Evolutionary conservation across 2,329 filamentous ascomycete species (phyloP), one percentile per base, ranked within the genome.

Genomic region (Metarhizium humberi): DNA sequence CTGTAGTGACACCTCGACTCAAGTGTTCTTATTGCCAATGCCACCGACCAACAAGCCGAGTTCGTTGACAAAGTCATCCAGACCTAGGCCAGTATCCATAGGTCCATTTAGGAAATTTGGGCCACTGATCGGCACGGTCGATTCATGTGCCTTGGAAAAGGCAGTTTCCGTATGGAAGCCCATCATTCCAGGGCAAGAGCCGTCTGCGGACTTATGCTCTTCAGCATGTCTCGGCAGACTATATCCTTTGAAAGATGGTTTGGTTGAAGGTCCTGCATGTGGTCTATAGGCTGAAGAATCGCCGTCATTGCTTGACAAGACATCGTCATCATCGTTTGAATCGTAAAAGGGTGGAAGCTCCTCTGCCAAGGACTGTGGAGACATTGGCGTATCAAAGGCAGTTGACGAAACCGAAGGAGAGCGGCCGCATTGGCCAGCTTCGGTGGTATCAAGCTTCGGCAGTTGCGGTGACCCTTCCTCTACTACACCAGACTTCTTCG

Each of bases 11-110:
- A 20, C 42, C n/a, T 48, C 11, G 11, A 20, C 47, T 63, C 55
- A 67, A 50, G 58, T 47, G 14, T 53, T 51, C 59, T 68, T 71
- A 32, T 62, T 67, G 52, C 69, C 69, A 58, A 81, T 78, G 29
- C 73, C 67, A 36, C 75, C 72, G 11, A 74, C 75, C 64, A 81
- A 77, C 77, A 78, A 81, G 54, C 75, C 71, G 57, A 81, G 67
- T 63, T 81, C 79, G 52, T 59, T 69, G 46, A 65, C 69, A 58
- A 75, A 72, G 55, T 74, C 70, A 50, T 74, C 72, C 5, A 75
- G 61, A 25, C 69, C 72, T 4, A 75, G 61, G 18, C 69, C 70
- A 4, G 67, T 65, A 50, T 73, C 70, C 46, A 68, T 65, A 2
- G 70, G 71, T 43, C 64, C 60, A 8, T 66, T 67, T 2, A 75